Evolutionary conservation across 1,284 basidiomycete species (phyloP), one percentile per base, ranked within the genome.

Genomic region (Irpex rosettiformis): DNA sequence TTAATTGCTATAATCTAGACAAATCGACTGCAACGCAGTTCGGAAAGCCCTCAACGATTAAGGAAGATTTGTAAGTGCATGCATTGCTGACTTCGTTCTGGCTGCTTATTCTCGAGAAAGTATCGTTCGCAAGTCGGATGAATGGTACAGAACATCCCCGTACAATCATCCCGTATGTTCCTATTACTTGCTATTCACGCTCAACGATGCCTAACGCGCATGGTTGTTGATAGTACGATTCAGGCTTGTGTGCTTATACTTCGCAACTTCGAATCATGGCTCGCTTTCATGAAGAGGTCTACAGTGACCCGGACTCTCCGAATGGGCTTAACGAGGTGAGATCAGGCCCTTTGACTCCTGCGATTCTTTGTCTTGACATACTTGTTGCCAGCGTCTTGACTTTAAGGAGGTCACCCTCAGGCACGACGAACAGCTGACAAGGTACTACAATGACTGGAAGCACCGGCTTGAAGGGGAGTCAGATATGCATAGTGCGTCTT

Each of bases 1-100:
- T 93, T 79, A 88, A 91, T 58, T 94, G 92, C 71, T 93, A 89
- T 74, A 91, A 91, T 69, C 66, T 94, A 55, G 93, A 94, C 71
- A 82, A 89, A 18, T 91, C 88, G 29, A 89, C 86, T 2, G 85
- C 91, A 10, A 91, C 91, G 16, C 93, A 94, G 71, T 91, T 93
- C 68, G 92, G 93, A 21, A 94, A 94, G 71, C 90, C 91, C 2
- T 86, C 86, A 24, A 92, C 90, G 24, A 89, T 95, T 67, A 89
- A 88, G 69, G 92, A 93, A 66, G 90, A 94, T 68, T 91, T 82
- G 86, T 88, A 65, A 60, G 84, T 77, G 0, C 27, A 18, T 52
- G 24, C 30, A 11, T 22, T 21, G 52, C 45, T n/a, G 33, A 40
- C 37, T n/a, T 40, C 3, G 16, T 47, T 48, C n/a, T n/a, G n/a